Evolutionary conservation across 2,329 filamentous ascomycete species (phyloP).

Genomic region (Ophiostoma ulmi): DNA sequence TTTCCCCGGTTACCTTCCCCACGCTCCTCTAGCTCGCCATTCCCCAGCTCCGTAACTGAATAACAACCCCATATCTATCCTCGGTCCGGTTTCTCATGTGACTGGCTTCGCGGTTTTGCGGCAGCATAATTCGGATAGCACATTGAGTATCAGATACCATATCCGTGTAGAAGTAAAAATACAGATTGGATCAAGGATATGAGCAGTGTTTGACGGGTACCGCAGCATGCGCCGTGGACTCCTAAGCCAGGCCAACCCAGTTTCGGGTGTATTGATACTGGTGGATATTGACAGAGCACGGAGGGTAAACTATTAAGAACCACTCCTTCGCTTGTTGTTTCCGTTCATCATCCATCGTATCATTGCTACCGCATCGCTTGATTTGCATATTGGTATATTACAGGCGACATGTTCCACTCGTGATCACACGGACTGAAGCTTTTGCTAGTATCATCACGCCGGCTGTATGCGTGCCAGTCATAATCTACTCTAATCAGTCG

Average conservation of each 20-base stretch:
- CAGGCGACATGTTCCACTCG: background rate
- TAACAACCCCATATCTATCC: background rate
- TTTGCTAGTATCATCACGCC: background rate
- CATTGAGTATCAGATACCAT: background rate
- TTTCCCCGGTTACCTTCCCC: background rate
- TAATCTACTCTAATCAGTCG: background rate
- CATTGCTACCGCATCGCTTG: background rate
- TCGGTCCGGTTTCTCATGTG: conserved; percentile 7
- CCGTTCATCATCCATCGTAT: background rate
- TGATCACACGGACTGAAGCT: background rate
- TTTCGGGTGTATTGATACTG: background rate
- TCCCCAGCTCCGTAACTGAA: background rate
- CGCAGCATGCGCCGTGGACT: background rate
- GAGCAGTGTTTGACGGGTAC: background rate
- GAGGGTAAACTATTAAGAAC: background rate
- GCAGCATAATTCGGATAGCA: background rate
- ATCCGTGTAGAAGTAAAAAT: background rate
- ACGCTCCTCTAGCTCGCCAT: background rate
- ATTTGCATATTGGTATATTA: background rate
- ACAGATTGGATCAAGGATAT: background rate
- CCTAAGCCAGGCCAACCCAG: background rate
- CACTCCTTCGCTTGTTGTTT: background rate
- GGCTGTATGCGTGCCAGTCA: background rate
- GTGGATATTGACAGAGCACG: background rate
- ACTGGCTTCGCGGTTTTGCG: background rate